A percentile compares a stretch with the other conserved stretches of the same genome.
These are phyloP conservation scores for Pyricularia grisea DNA, from an alignment of 2,329 filamentous ascomycete species.

Conservation along the genomic window DNA sequence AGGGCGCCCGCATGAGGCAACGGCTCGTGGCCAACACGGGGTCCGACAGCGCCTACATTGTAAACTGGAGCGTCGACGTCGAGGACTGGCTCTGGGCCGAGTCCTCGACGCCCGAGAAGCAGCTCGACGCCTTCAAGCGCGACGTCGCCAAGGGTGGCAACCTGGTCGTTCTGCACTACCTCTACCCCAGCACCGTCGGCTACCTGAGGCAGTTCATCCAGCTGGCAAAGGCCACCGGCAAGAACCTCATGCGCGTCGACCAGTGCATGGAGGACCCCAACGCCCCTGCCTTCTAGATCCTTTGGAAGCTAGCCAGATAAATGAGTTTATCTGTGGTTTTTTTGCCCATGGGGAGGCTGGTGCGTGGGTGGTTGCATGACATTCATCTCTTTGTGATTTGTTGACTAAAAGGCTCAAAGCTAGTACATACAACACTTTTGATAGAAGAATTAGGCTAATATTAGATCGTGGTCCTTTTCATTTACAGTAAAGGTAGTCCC, in stretches of 20 bases:
- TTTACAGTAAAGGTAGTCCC: too few relatives aligned
- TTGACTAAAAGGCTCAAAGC: neutral
- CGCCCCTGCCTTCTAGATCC: conserved; percentile 17
- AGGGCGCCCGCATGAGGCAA: conserved; percentile 57
- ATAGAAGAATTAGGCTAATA: neutral
- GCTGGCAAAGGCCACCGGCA: conserved; percentile 53
- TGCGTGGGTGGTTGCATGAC: neutral
- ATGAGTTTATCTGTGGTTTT: neutral
- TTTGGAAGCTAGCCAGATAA: neutral
- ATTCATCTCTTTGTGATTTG: neutral
- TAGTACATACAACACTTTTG: neutral
- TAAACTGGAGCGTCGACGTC: conserved; percentile 62
- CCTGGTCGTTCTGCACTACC: conserved; percentile 61
- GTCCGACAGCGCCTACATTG: conserved; percentile 44
- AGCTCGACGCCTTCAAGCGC: conserved; percentile 54
- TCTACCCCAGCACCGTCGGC: conserved; percentile 53
- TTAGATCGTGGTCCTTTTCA: neutral
- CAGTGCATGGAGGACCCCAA: conserved; percentile 26
- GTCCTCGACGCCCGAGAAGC: conserved; percentile 52
- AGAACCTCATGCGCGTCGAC: conserved; percentile 33
- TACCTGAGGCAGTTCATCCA: conserved; percentile 57
- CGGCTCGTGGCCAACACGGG: conserved; percentile 43
- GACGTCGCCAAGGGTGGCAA: conserved; percentile 53
- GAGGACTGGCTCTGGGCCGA: conserved; percentile 63
- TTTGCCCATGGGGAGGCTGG: neutral